Evolutionary conservation across 768 basidiomycete species (phyloP).

Genomic region (Albatrellus ellisii): DNA sequence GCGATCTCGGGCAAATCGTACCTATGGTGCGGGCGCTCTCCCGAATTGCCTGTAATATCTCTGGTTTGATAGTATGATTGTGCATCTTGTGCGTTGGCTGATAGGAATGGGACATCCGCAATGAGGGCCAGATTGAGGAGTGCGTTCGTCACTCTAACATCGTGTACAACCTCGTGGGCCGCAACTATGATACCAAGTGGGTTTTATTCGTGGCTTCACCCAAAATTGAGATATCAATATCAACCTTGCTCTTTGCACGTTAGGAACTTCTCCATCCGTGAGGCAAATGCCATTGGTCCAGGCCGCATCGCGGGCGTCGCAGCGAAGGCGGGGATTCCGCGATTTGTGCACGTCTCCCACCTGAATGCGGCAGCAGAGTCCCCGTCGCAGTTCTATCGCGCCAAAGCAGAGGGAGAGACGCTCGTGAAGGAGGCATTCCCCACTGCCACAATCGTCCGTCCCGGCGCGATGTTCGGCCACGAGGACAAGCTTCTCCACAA

Average conservation of each 20-base stretch:
- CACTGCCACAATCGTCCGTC: conserved; percentile 77
- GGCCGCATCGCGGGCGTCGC: conserved; percentile 79
- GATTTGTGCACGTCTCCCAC: conserved; percentile 91
- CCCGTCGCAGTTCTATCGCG: conserved; percentile 69
- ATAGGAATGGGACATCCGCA: conserved; percentile 93
- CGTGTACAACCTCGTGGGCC: conserved; percentile 91
- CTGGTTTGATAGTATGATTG: too few relatives aligned
- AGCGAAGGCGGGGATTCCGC: conserved; percentile 61
- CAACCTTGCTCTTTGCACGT: background rate
- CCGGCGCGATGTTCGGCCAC: conserved; percentile 78
- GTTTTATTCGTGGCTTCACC: conserved; percentile 13
- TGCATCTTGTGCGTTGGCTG: background rate
- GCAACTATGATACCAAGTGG: conserved; percentile 93
- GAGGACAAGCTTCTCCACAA: conserved; percentile 93
- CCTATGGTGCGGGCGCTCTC: conserved; percentile 52
- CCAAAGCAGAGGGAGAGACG: conserved; percentile 86
- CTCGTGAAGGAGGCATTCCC: conserved; percentile 76
- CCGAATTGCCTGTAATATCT: conserved; percentile 1
- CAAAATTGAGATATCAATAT: background rate
- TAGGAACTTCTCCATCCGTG: conserved; percentile 81
- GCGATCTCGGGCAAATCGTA: conserved; percentile 93
- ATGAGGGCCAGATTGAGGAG: conserved; percentile 84
- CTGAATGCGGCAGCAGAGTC: conserved; percentile 78
- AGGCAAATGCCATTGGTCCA: conserved; percentile 75
- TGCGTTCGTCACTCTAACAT: conserved; percentile 91